A percentile compares a stretch with the other conserved stretches of the same genome.
Evolutionary conservation across 1,139 yeast species (phyloP).

Genomic region (Magnusiomyces clavatus): DNA sequence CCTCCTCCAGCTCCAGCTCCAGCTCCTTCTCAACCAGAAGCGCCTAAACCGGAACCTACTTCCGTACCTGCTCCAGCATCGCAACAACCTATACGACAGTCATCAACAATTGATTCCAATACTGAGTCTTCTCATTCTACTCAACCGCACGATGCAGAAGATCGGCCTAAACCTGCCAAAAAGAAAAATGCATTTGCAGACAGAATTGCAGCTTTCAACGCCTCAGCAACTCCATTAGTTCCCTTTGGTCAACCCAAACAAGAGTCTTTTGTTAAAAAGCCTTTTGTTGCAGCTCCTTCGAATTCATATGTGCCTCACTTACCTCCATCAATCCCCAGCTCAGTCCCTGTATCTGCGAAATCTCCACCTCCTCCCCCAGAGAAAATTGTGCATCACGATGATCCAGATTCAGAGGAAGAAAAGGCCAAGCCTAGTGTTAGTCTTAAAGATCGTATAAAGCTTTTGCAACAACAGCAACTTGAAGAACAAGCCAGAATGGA

Average conservation of each 20-base stretch:
- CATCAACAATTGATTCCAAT: background rate
- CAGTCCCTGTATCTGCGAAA: conserved; percentile 14
- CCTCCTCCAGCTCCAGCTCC: conserved; percentile 18
- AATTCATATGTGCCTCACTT: conserved; percentile 35
- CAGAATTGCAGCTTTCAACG: conserved; percentile 41
- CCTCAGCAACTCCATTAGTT: conserved; percentile 35
- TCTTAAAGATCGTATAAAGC: conserved; percentile 76
- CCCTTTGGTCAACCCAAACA: conserved; percentile 26
- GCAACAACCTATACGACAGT: conserved; percentile 10
- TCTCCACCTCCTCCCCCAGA: conserved; percentile 20
- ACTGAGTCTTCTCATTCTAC: conserved; percentile 3
- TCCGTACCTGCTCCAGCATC: conserved; percentile 11
- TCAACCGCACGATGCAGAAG: background rate
- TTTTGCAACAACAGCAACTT: conserved; percentile 72
- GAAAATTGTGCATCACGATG: conserved; percentile 11
- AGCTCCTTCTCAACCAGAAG: conserved; percentile 10
- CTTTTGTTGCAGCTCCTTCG: conserved; percentile 35
- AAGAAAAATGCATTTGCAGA: conserved; percentile 32
- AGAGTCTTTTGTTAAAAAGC: conserved; percentile 33
- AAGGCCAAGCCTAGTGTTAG: conserved; percentile 67
- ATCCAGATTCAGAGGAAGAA: conserved; percentile 30
- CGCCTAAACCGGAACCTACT: conserved; percentile 6
- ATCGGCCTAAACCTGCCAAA: conserved; percentile 12
- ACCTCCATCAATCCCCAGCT: conserved; percentile 13
- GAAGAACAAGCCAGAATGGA: conserved; percentile 74